Evolutionary conservation across 306 rosid genomes (phyloP).

Genomic region (Vigna mungo): DNA sequence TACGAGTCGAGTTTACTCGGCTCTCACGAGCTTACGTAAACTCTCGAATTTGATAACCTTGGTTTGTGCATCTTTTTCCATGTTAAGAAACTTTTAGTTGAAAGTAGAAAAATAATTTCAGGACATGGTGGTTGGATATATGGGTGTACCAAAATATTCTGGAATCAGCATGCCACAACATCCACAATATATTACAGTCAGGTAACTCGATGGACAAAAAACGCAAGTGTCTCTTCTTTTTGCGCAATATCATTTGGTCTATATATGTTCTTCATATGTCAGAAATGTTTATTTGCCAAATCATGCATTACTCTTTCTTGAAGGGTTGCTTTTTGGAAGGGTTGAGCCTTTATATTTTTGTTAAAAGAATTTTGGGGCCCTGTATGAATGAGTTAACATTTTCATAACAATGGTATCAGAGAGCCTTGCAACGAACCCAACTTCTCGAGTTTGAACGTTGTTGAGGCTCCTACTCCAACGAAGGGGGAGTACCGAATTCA

Average conservation of each 20-base stretch:
- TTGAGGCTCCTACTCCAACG: no score
- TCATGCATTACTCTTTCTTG: conserved; percentile 15
- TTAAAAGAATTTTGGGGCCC: no score
- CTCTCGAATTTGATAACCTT: no score
- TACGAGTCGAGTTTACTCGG: no score
- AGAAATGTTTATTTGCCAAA: conserved; percentile 12
- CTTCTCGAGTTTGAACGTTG: no score
- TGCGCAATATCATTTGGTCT: neutral
- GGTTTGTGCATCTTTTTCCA: conserved; percentile 33
- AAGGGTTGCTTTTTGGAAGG: conserved; percentile 21
- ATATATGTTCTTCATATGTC: conserved; percentile 1
- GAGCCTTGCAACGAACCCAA: no score
- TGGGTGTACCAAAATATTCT: conserved; percentile 97
- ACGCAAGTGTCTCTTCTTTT: neutral
- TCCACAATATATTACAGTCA: conserved; percentile 95
- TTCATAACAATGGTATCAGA: no score
- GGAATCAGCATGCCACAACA: conserved; percentile 95
- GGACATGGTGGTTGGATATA: conserved; percentile 96
- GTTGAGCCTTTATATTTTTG: neutral
- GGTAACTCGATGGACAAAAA: conserved; percentile 54
- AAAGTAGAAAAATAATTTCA: conserved; percentile 39
- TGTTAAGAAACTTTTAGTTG: conserved; percentile 20
- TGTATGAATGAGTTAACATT: no score
- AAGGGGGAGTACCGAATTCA: no score
- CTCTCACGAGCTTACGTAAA: no score